Percentiles rank a stretch among this genome's conserved stretches.
Conservation (phyloP, 139 green algal genomes). For the Choricystis sp. region DNA sequence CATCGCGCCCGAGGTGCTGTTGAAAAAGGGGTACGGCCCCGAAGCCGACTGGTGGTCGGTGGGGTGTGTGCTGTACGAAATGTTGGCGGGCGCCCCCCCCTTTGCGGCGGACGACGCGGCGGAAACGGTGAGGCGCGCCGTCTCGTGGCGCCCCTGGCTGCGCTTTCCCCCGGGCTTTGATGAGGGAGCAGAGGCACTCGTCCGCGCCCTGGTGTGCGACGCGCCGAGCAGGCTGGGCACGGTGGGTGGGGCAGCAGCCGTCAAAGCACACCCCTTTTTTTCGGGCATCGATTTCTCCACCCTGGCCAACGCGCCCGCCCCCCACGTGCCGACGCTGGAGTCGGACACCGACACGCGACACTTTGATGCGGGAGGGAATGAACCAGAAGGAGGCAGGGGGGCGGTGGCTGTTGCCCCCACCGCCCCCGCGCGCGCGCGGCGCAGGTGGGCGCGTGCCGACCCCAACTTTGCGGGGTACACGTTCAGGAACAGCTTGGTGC, state of each 20-base stretch:
- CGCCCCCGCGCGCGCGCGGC: too few species aligned
- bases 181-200: constrained; percentile 36
- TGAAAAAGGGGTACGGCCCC: constrained; percentile 94
- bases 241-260: not conserved
- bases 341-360: constrained; percentile 78
- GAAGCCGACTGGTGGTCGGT: constrained; percentile 98
- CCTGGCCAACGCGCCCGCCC: constrained; percentile 42
- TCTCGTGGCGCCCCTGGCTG: constrained; percentile 94
- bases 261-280: constrained; percentile 83
- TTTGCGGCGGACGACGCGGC: constrained; percentile 58
- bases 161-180: constrained; percentile 11
- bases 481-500: not conserved
- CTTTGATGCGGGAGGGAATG: too few species aligned
- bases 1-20: constrained; percentile 83
- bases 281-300: constrained; percentile 61
- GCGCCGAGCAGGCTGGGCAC: constrained; percentile 82
- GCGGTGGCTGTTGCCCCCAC: too few species aligned
- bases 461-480: not conserved
- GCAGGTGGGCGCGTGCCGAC: not conserved
- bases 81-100: constrained; percentile 91
- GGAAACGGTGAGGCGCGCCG: constrained; percentile 79
- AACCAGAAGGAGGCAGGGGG: too few species aligned
- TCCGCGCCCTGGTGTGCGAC: constrained; percentile 75
- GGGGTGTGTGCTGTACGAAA: constrained; percentile 94
- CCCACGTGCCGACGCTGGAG: constrained; percentile 61